Conservation (phyloP, 2,329 filamentous ascomycete genomes). For the Fusarium nurragi region DNA sequence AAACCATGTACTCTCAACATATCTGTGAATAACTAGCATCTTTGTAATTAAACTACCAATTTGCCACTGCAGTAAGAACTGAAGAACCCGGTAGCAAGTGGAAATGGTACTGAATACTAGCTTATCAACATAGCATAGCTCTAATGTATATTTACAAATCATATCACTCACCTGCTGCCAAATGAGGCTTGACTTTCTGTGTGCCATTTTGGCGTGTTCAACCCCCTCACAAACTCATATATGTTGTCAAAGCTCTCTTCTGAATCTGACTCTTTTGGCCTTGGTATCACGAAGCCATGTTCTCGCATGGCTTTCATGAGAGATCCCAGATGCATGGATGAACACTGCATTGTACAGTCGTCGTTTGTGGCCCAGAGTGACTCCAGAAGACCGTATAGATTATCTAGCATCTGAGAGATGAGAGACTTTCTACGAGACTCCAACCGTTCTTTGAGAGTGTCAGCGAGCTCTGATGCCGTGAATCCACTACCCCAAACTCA, state of each 20-base stretch:
- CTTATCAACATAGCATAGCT: too few species aligned
- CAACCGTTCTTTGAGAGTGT: not conserved
- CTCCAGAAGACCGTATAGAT: not conserved
- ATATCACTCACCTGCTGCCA: too few species aligned
- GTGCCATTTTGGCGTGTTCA: not conserved
- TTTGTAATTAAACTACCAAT: too few species aligned
- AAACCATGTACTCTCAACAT: too few species aligned
- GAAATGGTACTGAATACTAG: too few species aligned
- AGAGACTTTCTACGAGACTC: not conserved
- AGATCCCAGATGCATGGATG: not conserved
- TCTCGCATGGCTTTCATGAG: not conserved
- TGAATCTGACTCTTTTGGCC: not conserved
- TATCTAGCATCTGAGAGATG: not conserved
- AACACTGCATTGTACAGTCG: not conserved
- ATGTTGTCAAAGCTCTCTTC: not conserved
- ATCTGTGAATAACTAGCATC: too few species aligned
- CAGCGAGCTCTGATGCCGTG: not conserved
- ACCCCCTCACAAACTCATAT: rapidly evolving
- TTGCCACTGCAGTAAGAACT: too few species aligned
- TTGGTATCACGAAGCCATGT: not conserved
- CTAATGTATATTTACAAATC: too few species aligned
- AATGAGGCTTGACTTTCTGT: too few species aligned
- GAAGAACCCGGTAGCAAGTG: too few species aligned
- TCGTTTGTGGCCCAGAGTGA: not conserved
- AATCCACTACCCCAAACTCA: not conserved